These are phyloP conservation scores for Lentinula sp. DNA, from an alignment of 768 basidiomycete species.

Conservation along the genomic window DNA sequence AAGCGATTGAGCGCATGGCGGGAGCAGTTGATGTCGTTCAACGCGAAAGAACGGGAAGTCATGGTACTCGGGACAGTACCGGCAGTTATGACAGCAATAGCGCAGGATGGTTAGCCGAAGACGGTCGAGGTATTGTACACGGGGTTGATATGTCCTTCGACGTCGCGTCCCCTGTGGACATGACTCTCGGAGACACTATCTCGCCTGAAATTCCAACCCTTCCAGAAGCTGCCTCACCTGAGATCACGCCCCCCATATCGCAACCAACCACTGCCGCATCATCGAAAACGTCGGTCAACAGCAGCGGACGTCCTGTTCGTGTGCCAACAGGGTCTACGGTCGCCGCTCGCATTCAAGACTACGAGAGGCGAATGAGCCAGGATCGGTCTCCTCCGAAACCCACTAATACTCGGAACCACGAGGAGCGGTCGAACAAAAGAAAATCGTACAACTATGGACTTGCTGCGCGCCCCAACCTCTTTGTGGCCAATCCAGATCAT, in stretches of 20 bases:
- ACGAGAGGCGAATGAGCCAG: conserved; percentile 54
- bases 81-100: conserved; percentile 5
- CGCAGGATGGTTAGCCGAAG: conserved; percentile 5
- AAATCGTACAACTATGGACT: conserved; percentile 54
- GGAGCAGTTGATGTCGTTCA: conserved; percentile 66
- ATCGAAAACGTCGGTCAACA: not conserved
- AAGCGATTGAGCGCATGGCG: conserved; percentile 58
- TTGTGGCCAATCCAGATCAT: conserved; percentile 68
- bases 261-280: conserved; percentile 8
- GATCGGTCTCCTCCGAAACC: conserved; percentile 28
- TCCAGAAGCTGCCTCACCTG: conserved; percentile 11
- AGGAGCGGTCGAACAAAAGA: conserved; percentile 34
- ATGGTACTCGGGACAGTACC: conserved; percentile 9
- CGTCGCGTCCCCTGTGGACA: conserved; percentile 28
- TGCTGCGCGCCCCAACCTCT: conserved; percentile 56
- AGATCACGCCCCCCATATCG: conserved; percentile 1
- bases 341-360: conserved; percentile 46
- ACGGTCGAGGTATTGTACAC: not conserved
- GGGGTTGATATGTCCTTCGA: conserved; percentile 4
- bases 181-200: conserved; percentile 11
- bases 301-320: conserved; percentile 9
- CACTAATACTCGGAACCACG: conserved; percentile 34
- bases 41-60: conserved; percentile 25
- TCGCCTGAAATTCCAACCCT: conserved; percentile 5
- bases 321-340: conserved; percentile 27